Conservation (phyloP, 2,329 filamentous ascomycete genomes). For the Apiospora phragmitis region DNA sequence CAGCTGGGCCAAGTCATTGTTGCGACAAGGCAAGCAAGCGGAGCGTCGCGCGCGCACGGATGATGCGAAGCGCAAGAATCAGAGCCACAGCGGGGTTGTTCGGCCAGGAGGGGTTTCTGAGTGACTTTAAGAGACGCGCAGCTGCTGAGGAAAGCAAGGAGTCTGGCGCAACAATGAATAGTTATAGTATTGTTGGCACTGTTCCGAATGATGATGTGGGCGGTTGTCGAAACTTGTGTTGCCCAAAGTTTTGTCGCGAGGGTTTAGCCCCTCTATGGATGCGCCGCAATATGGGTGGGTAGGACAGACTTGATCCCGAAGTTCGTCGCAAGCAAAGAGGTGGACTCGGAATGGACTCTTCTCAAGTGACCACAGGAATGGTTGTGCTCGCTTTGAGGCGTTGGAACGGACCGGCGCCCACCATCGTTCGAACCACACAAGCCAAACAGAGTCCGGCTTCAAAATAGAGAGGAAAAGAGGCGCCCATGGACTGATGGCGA, state of each 20-base stretch:
- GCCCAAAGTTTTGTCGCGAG: not conserved
- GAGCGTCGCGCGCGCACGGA: conserved; percentile 3
- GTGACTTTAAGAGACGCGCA: not conserved
- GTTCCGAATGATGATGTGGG: not conserved
- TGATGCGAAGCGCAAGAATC: not conserved
- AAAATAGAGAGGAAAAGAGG: not conserved
- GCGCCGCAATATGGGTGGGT: not conserved
- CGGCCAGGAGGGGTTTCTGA: not conserved
- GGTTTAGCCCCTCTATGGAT: not conserved
- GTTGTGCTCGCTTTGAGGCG: not conserved
- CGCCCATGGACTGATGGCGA: not conserved
- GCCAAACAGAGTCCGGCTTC: not conserved
- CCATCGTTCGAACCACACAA: not conserved
- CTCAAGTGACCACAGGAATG: not conserved
- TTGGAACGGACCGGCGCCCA: not conserved
- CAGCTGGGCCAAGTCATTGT: not conserved
- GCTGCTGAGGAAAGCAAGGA: not conserved
- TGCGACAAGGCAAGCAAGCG: conserved; percentile 7
- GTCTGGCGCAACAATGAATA: not conserved
- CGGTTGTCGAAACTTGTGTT: not conserved
- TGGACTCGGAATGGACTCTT: not conserved
- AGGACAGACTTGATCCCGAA: not conserved
- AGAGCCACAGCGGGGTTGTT: not conserved
- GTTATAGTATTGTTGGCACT: not conserved
- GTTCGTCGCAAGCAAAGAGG: not conserved